These are phyloP conservation scores for Coemansia sp. DNA, from an alignment of 192 early-diverging fungal genomes.

Conservation along the genomic window DNA sequence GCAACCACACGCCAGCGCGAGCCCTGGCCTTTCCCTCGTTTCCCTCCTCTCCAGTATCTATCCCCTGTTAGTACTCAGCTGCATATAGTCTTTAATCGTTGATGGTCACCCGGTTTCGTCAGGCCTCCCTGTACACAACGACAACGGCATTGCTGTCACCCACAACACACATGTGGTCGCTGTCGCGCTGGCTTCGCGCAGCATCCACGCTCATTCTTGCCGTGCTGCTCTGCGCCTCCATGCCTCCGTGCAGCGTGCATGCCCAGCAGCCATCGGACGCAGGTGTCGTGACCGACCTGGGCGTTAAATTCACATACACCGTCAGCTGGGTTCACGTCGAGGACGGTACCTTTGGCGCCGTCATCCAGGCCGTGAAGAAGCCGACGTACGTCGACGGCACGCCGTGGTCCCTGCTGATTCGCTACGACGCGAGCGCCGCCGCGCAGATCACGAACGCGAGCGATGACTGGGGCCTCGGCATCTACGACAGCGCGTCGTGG, in stretches of 20 bases:
- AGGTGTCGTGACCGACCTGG: slow-evolving; percentile 3
- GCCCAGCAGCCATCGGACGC: not conserved
- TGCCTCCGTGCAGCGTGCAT: slow-evolving; percentile 1
- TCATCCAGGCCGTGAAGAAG: slow-evolving; percentile 17
- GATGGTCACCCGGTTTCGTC: no score
- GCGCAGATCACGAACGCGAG: slow-evolving; percentile 34
- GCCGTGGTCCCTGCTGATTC: slow-evolving; percentile 36
- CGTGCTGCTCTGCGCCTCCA: not conserved
- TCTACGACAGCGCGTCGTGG: slow-evolving; percentile 44
- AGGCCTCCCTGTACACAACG: no score
- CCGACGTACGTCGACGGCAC: slow-evolving; percentile 10
- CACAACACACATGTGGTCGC: not conserved
- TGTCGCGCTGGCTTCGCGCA: slow-evolving; percentile 12
- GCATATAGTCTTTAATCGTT: no score
- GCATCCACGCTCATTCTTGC: slow-evolving; percentile 1
- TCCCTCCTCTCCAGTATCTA: no score
- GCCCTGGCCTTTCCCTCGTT: no score
- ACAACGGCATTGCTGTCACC: no score
- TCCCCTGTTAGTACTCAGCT: no score
- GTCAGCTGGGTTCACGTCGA: slow-evolving; percentile 37
- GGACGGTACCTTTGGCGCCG: slow-evolving; percentile 35
- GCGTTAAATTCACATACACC: slow-evolving; percentile 39
- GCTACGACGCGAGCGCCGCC: slow-evolving; percentile 19
- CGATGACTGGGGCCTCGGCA: slow-evolving; percentile 31
- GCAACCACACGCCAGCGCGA: no score